Percentiles rank a stretch among this genome's conserved stretches.
phyloP scores from a whole-genome alignment of 768 basidiomycete genomes.

The Postia placenta region DNA sequence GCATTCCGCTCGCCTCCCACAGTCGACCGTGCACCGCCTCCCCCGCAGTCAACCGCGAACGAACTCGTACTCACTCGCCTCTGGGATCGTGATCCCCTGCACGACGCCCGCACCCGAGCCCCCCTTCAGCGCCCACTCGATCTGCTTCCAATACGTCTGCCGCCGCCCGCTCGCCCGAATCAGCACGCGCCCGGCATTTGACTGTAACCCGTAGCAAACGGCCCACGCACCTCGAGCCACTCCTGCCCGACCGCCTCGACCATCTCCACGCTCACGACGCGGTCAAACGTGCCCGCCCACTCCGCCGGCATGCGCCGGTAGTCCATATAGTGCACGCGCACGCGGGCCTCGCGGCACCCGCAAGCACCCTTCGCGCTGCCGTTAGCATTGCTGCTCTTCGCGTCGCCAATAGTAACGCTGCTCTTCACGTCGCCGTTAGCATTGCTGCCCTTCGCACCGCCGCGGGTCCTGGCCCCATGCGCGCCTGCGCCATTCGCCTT shows the following conservation, averaged over 20 bases:
- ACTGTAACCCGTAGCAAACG: background rate
- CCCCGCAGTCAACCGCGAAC: no score
- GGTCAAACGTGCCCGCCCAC: conserved; percentile 61
- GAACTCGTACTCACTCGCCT: conserved; percentile 54
- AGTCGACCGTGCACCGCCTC: no score
- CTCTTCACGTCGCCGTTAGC: no score
- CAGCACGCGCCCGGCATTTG: background rate
- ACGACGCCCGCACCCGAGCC: conserved; percentile 58
- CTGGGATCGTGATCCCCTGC: conserved; percentile 73
- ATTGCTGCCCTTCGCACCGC: conserved; percentile 5
- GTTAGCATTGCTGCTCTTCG: no score
- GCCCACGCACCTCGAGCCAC: conserved; percentile 40
- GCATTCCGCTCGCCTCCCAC: no score
- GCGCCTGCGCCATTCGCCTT: conserved; percentile 8
- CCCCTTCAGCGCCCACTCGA: conserved; percentile 63
- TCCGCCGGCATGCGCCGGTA: conserved; percentile 58
- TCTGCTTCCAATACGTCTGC: conserved; percentile 48
- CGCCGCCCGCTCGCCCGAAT: background rate
- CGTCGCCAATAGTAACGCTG: background rate
- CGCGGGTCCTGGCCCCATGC: conserved; percentile 15
- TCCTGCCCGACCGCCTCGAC: conserved; percentile 68
- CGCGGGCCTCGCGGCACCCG: conserved; percentile 30
- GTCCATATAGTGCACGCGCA: conserved; percentile 71
- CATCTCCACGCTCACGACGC: conserved; percentile 74
- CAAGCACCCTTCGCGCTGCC: conserved; percentile 12